phyloP scores from a whole-genome alignment of 2,329 filamentous ascomycete species.

The Penicillium sp. region DNA sequence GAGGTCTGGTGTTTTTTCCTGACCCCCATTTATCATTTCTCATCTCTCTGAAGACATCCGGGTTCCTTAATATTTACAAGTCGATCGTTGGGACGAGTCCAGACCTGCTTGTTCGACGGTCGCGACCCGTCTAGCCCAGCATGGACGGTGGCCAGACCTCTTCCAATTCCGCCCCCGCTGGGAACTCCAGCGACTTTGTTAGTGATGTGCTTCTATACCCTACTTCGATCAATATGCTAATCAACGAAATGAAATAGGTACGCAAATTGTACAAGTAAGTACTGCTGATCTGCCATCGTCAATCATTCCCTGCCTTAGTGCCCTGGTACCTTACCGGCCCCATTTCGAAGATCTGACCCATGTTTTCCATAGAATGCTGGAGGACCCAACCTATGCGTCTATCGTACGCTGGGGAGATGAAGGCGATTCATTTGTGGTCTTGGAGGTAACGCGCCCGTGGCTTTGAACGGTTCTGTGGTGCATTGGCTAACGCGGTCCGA shows the following conservation, averaged over 20 bases:
- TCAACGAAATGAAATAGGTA: slow-evolving; percentile 66
- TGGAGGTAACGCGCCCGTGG: slow-evolving; percentile 64
- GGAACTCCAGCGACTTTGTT: slow-evolving; percentile 95
- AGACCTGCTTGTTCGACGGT: slow-evolving; percentile 35
- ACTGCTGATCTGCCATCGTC: slow-evolving; percentile 54
- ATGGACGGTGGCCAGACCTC: slow-evolving; percentile 48
- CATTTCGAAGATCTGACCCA: slow-evolving; percentile 13
- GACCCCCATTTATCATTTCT: slow-evolving; percentile 4
- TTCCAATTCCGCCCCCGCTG: slow-evolving; percentile 50
- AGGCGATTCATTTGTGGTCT: slow-evolving; percentile 91
- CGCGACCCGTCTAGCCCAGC: slow-evolving; percentile 40
- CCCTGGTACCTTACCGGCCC: neutral
- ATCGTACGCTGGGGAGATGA: slow-evolving; percentile 95
- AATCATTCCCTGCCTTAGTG: neutral
- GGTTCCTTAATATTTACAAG: slow-evolving; percentile 5
- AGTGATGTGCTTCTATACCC: slow-evolving; percentile 44
- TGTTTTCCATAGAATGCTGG: slow-evolving; percentile 70
- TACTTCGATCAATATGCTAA: slow-evolving; percentile 16
- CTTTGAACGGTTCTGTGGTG: slow-evolving; percentile 14
- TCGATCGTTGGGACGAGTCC: slow-evolving; percentile 7
- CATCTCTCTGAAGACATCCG: slow-evolving; percentile 5
- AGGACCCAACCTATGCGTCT: slow-evolving; percentile 85
- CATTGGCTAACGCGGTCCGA: slow-evolving; percentile 16
- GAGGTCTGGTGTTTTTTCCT: slow-evolving; percentile 9
- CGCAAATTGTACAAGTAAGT: slow-evolving; percentile 96